Conservation (phyloP, 2,329 filamentous ascomycete species). For the Fusarium redolens region DNA sequence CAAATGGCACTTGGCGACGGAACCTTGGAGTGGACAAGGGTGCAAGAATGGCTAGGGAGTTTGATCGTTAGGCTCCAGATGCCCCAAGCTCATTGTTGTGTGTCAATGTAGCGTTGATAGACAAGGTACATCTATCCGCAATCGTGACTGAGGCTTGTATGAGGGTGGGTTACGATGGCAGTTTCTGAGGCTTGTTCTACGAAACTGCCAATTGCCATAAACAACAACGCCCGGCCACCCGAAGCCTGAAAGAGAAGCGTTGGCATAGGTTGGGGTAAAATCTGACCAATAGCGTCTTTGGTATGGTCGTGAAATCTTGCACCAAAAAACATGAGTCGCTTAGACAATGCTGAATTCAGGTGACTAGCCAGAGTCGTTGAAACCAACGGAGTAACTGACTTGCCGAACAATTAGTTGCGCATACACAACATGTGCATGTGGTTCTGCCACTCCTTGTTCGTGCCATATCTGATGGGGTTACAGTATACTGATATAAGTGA, state of each 20-base stretch:
- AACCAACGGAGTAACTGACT: constrained; percentile 3
- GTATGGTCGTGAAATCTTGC: not conserved
- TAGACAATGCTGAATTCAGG: constrained; percentile 29
- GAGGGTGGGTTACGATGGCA: constrained; percentile 13
- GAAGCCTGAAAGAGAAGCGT: constrained; percentile 11
- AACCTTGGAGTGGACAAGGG: constrained; percentile 29
- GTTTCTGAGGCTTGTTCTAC: constrained; percentile 5
- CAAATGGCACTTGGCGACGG: constrained; percentile 26
- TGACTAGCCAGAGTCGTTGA: constrained; percentile 14
- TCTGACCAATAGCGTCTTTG: constrained; percentile 16
- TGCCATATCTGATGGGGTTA: constrained; percentile 30
- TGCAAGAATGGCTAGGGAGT: constrained; percentile 12
- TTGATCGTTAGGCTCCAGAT: constrained; percentile 14
- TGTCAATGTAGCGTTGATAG: constrained; percentile 6
- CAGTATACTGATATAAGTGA: constrained; percentile 32
- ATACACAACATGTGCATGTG: not conserved
- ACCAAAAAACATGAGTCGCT: constrained; percentile 18
- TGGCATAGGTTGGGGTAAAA: constrained; percentile 22
- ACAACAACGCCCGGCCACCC: constrained; percentile 22
- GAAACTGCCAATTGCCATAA: constrained; percentile 13
- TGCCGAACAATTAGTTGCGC: constrained; percentile 3
- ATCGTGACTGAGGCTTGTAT: constrained; percentile 7
- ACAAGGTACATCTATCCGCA: constrained; percentile 36
- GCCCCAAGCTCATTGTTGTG: not conserved
- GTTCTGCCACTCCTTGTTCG: not conserved